Evolutionary conservation across 371 early-diverging fungal species (phyloP).

Genomic region (Entomophthora muscae): DNA sequence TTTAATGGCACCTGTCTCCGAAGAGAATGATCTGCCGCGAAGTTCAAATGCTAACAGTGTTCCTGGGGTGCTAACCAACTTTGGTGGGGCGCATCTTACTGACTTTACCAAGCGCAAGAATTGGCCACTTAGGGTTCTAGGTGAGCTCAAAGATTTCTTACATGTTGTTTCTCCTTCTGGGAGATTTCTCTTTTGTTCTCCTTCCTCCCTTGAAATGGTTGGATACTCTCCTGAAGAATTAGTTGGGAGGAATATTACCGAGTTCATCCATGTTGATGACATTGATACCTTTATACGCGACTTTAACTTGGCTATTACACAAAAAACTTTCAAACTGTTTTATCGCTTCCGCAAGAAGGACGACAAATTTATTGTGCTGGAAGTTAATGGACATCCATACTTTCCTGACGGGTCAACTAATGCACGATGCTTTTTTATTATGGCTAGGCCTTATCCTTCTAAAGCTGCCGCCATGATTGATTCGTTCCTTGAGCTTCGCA

Average conservation of each 20-base stretch:
- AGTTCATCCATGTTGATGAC: conserved; percentile 39
- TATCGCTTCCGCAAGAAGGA: conserved; percentile 31
- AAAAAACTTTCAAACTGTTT: conserved; percentile 20
- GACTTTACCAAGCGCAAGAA: conserved; percentile 32
- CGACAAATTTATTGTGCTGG: conserved; percentile 23
- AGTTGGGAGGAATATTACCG: conserved; percentile 25
- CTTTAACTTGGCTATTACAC: conserved; percentile 23
- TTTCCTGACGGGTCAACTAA: conserved; percentile 16
- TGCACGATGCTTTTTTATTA: conserved; percentile 24
- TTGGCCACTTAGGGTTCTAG: conserved; percentile 30
- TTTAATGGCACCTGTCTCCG: not conserved
- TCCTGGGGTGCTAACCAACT: conserved; percentile 15
- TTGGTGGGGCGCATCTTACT: conserved; percentile 12
- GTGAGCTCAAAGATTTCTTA: conserved; percentile 36
- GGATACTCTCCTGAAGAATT: conserved; percentile 38
- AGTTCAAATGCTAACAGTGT: not conserved
- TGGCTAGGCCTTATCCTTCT: conserved; percentile 28
- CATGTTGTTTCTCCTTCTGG: conserved; percentile 36
- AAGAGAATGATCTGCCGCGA: not conserved
- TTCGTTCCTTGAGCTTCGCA: conserved; percentile 29
- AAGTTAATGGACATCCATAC: conserved; percentile 27
- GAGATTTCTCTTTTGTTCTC: conserved; percentile 33
- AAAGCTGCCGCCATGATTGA: conserved; percentile 26
- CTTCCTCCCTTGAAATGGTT: conserved; percentile 28
- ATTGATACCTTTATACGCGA: conserved; percentile 26